A percentile compares a stretch with the other conserved stretches of the same genome.
Evolutionary conservation across 164 flowering plant genomes (phyloP).

Genomic region (Houttuynia cordata): DNA sequence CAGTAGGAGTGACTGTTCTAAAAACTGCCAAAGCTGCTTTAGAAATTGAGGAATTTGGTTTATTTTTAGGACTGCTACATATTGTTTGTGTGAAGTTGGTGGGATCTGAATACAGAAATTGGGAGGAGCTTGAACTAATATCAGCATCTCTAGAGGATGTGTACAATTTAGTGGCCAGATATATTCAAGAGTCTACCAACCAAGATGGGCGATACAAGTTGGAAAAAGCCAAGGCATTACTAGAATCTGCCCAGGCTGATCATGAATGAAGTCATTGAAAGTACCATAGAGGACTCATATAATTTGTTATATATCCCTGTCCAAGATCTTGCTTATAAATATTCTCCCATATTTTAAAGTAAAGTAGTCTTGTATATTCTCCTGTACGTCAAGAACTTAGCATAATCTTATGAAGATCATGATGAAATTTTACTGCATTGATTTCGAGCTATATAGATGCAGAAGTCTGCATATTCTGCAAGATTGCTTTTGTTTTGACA

Average conservation of each 20-base stretch:
- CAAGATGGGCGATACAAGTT: constrained; percentile 25
- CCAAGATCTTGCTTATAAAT: background rate
- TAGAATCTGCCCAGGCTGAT: constrained; percentile 54
- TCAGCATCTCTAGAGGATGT: constrained; percentile 33
- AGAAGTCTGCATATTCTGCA: no score
- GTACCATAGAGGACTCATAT: background rate
- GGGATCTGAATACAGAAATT: constrained; percentile 24
- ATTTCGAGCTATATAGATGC: no score
- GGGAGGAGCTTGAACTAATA: constrained; percentile 46
- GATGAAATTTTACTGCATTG: no score
- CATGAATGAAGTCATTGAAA: constrained; percentile 3
- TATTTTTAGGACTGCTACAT: constrained; percentile 47
- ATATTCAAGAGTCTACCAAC: constrained; percentile 20
- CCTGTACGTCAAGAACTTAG: no score
- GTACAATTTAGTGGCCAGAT: constrained; percentile 32
- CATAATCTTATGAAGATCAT: no score
- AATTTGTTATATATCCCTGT: background rate
- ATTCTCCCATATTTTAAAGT: no score
- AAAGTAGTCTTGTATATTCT: no score
- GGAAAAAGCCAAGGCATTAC: constrained; percentile 34
- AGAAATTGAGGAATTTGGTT: constrained; percentile 40
- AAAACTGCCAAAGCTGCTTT: constrained; percentile 25
- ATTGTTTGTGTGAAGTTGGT: constrained; percentile 58
- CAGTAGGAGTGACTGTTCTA: constrained; percentile 45
- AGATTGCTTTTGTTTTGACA: no score